Percentiles rank a stretch among this genome's conserved stretches.
These are phyloP conservation scores for Discostella pseudostelligera DNA, from an alignment of 108 stramenopile species.

Conservation along the genomic window DNA sequence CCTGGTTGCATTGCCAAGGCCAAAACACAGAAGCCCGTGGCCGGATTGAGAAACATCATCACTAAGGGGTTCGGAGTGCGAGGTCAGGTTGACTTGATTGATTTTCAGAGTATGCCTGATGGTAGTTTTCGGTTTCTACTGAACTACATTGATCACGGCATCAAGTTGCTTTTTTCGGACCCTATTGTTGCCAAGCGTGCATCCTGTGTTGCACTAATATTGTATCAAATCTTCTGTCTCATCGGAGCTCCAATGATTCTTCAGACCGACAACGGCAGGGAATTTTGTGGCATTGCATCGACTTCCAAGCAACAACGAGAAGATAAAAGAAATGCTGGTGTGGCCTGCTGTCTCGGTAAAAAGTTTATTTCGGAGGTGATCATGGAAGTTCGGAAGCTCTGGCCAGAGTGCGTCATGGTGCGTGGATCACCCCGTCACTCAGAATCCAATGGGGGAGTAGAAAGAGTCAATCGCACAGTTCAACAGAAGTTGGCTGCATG, in stretches of 20 bases:
- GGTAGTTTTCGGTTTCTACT: conserved; percentile 23
- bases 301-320: neutral
- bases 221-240: conserved; percentile 9
- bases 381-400: neutral
- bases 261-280: neutral
- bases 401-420: neutral
- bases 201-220: conserved; percentile 4
- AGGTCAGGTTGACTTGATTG: conserved; percentile 33
- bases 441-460: conserved; percentile 11
- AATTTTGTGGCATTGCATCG: neutral
- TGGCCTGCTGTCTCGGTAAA: neutral
- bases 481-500: neutral
- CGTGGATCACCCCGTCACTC: conserved; percentile 5
- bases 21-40: conserved; percentile 11
- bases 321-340: neutral
- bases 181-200: conserved; percentile 8
- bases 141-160: conserved; percentile 29
- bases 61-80: conserved; percentile 20
- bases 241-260: neutral
- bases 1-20: neutral
- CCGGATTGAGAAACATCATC: conserved; percentile 25
- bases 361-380: neutral
- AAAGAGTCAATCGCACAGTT: neutral
- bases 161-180: neutral
- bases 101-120: conserved; percentile 42